Conservation (phyloP, 257 asterid genomes). For the Nicotiana otophora region DNA sequence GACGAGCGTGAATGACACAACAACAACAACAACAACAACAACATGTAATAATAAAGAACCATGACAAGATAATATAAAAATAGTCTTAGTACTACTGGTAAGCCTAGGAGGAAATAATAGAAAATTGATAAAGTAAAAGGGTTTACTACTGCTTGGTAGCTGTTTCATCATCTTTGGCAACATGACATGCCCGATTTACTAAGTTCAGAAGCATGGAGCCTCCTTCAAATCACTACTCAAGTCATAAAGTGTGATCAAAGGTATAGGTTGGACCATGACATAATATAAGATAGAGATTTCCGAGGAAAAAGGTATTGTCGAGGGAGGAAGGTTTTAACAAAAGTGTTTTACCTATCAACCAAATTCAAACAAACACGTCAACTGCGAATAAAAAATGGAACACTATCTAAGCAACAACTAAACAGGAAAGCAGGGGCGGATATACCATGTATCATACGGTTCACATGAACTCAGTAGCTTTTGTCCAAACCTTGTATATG, state of each 20-base stretch:
- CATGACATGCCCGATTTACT: not conserved
- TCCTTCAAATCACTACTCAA: not conserved
- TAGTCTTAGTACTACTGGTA: no score
- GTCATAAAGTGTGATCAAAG: not conserved
- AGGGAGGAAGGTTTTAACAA: not conserved
- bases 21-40: no score
- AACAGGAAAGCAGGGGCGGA: not conserved
- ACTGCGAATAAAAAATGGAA: not conserved
- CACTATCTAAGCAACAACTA: not conserved
- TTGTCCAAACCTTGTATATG: no score
- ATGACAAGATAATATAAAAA: no score
- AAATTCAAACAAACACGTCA: not conserved
- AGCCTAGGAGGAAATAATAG: not conserved
- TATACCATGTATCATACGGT: no score
- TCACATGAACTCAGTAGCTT: no score
- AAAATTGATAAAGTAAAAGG: not conserved
- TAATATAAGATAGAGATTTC: not conserved
- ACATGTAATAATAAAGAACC: no score
- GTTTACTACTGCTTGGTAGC: not conserved
- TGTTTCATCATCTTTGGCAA: not conserved
- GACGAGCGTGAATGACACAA: no score
- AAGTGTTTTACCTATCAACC: not conserved
- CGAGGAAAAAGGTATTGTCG: not conserved
- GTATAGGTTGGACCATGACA: not conserved
- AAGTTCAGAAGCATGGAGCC: not conserved